Evolutionary conservation across 2,329 filamentous ascomycete genomes (phyloP), one percentile per base, ranked within the genome.

Genomic region (Talaromyces albobiverticillius): DNA sequence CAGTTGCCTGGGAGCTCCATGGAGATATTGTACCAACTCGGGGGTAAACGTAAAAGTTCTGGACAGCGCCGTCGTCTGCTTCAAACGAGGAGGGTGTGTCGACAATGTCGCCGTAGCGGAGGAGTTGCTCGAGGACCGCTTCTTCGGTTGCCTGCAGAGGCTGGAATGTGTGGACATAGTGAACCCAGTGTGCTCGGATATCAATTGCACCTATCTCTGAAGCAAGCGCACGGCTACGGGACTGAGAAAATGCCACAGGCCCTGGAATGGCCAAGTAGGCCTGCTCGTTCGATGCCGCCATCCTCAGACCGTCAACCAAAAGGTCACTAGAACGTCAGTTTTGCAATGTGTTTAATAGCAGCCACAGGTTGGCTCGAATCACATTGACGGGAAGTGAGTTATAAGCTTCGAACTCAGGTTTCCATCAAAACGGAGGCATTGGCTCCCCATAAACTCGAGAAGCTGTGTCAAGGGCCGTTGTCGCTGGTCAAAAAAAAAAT

Each of bases 1-100:
- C 93, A 45, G 93, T 96, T 25, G 92, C 93, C 72, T 96, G 92
- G 54, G 92, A 96, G 74, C 91, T 96, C 94, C 94, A 99, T 68
- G 94, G 94, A 38, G 92, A 96, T 62, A 95, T 86, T 2, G 84
- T 92, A 64, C 84, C 84, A 16, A 89, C 88, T 61, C 93, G 84
- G 18, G 93, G 93, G 45, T 82, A 85, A 55, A 96, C 81, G 68
- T 91, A 90, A 68, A 89, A 82, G 58, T 86, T 77, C 46, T 80
- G 73, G 41, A 78, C 76, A 55, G 78, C 71, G 51, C 79, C 75
- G 56, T 82, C 79, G 58, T 73, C 62, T 72, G 75, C 62, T 64
- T 71, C 58, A 73, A 78, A 67, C 43, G 72, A 64, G 32, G 68
- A 62, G 31, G 67, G 67, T 25, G 76, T 71, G 56, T 76, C 76